Percentiles rank a stretch among this genome's conserved stretches.
Conservation (phyloP, 2,329 filamentous ascomycete genomes). For the Fusarium sulawesiense region DNA sequence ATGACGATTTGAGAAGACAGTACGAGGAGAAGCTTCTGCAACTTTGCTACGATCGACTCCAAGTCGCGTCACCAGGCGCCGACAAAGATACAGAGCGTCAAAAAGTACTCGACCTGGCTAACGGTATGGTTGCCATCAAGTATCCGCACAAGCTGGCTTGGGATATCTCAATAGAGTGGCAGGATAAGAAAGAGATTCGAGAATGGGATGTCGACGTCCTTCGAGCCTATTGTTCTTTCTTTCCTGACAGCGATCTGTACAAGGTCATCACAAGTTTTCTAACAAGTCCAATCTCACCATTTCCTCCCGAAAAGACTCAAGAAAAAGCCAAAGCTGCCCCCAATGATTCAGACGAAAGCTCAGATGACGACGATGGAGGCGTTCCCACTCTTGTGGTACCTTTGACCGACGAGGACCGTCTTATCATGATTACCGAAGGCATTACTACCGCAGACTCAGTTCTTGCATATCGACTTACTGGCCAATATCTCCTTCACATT, state of each 20-base stretch:
- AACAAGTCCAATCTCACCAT: conserved; percentile 85
- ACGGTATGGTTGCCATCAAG: conserved; percentile 96
- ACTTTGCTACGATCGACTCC: conserved; percentile 81
- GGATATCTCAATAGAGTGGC: conserved; percentile 91
- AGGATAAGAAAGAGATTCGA: conserved; percentile 78
- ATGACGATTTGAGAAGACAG: conserved; percentile 83
- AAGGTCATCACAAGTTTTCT: conserved; percentile 87
- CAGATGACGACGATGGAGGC: conserved; percentile 69
- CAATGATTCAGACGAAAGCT: conserved; percentile 63
- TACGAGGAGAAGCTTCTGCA: conserved; percentile 93
- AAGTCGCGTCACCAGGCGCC: conserved; percentile 71
- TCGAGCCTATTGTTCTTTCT: conserved; percentile 82
- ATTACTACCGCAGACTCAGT: conserved; percentile 75
- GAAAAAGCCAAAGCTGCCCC: conserved; percentile 40
- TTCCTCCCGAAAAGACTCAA: conserved; percentile 61
- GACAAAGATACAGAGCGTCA: conserved; percentile 77
- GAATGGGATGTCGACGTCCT: conserved; percentile 84
- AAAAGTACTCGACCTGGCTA: conserved; percentile 80
- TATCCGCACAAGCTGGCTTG: conserved; percentile 91
- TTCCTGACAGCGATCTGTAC: conserved; percentile 84
- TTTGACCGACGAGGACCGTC: conserved; percentile 79
- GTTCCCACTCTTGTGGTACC: conserved; percentile 66
- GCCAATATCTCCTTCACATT: conserved; percentile 83
- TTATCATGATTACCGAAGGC: conserved; percentile 83
- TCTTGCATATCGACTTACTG: conserved; percentile 84